A percentile compares a stretch with the other conserved stretches of the same genome.
These are phyloP conservation scores for Penicillium expansum DNA, from an alignment of 2,329 filamentous ascomycete species.

Conservation along the genomic window DNA sequence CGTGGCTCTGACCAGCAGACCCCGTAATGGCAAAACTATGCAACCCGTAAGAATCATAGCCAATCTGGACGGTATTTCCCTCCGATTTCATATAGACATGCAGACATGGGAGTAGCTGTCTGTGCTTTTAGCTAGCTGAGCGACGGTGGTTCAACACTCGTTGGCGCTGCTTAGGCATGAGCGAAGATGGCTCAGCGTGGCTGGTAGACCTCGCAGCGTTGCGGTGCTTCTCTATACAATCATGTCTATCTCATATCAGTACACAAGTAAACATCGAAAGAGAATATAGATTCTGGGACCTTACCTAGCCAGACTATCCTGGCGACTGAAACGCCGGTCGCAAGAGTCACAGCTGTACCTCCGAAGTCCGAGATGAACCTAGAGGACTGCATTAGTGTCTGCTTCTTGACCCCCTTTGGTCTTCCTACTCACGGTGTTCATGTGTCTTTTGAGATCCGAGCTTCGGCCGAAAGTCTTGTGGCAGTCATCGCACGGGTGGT, in stretches of 20 bases:
- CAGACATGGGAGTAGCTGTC: not conserved
- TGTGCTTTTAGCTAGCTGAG: not conserved
- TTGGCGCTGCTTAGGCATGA: not conserved
- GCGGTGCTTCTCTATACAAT: not conserved
- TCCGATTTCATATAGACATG: not conserved
- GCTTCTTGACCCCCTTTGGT: slow-evolving; percentile 26
- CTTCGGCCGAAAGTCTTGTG: slow-evolving; percentile 75
- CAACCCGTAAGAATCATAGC: not conserved
- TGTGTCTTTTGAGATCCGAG: slow-evolving; percentile 67
- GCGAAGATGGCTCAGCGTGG: not conserved
- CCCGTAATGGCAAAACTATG: not conserved
- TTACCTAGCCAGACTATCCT: slow-evolving; percentile 18
- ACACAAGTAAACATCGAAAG: not conserved
- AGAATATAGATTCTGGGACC: not conserved
- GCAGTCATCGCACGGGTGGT: slow-evolving; percentile 69
- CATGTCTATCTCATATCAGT: slow-evolving; percentile 1
- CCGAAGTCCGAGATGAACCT: slow-evolving; percentile 6
- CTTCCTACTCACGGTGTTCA: slow-evolving; percentile 49
- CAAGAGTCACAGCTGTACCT: slow-evolving; percentile 19
- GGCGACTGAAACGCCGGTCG: slow-evolving; percentile 12
- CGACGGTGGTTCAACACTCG: not conserved
- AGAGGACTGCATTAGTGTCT: not conserved
- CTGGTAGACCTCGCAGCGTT: not conserved
- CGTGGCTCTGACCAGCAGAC: not conserved
- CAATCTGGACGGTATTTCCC: not conserved